Percentiles rank a stretch among this genome's conserved stretches.
phyloP scores from a whole-genome alignment of 352 stramenopile genomes.

The Pseudoperonospora humuli region DNA sequence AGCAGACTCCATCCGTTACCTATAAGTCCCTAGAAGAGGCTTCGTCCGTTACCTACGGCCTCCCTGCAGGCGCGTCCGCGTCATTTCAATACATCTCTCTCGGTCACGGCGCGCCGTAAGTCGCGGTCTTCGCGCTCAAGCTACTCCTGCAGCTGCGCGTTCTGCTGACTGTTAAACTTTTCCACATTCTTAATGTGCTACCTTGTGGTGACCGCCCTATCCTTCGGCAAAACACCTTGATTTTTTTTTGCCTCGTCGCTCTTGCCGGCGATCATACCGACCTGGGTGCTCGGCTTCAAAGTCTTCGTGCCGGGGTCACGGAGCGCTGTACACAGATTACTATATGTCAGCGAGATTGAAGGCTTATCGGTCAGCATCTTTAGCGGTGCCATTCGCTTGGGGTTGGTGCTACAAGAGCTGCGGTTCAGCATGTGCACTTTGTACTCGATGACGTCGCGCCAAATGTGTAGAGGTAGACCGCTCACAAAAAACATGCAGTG shows the following conservation, averaged over 20 bases:
- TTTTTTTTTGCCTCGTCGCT: constrained; percentile 13
- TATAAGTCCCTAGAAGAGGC: too few species aligned
- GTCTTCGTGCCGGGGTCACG: neutral
- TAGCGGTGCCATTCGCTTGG: constrained; percentile 1
- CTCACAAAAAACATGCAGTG: too few species aligned
- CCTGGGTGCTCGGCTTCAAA: neutral
- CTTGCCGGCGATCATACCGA: constrained; percentile 8
- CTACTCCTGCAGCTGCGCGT: neutral
- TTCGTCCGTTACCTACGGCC: too few species aligned
- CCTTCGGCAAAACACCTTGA: constrained; percentile 4
- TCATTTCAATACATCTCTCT: too few species aligned
- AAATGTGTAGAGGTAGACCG: too few species aligned
- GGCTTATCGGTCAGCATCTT: constrained; percentile 5
- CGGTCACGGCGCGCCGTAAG: neutral
- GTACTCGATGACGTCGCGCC: too few species aligned
- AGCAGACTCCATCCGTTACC: too few species aligned
- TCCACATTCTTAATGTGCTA: constrained; percentile 3
- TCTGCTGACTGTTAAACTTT: constrained; percentile 1
- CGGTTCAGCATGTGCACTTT: constrained; percentile 22
- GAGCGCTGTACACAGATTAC: constrained; percentile 3
- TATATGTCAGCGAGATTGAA: neutral
- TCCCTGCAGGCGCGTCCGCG: too few species aligned
- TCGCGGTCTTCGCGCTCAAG: constrained; percentile 1
- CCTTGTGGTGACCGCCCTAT: too few species aligned
- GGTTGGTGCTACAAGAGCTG: constrained; percentile 16